Evolutionary conservation across 2,329 filamentous ascomycete species (phyloP).

Genomic region (Beauveria rudraprayagi): DNA sequence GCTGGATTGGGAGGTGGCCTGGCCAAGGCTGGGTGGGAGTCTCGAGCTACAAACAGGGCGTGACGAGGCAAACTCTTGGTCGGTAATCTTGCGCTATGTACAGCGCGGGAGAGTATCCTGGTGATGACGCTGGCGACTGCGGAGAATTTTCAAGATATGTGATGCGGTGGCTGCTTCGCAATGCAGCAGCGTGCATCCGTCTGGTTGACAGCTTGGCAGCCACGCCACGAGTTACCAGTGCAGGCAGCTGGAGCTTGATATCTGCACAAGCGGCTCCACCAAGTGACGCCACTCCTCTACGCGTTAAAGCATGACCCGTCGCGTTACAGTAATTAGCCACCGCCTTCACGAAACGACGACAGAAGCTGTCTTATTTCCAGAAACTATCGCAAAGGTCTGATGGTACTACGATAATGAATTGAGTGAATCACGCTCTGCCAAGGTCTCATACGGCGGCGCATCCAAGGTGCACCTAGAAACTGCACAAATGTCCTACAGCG

Average conservation of each 20-base stretch:
- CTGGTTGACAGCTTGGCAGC: background rate
- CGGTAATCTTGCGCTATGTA: background rate
- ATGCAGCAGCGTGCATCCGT: background rate
- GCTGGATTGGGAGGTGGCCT: background rate
- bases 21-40: background rate
- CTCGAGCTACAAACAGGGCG: background rate
- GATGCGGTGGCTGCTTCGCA: constrained; percentile 6
- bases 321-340: background rate
- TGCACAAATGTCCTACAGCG: constrained; percentile 8
- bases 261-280: constrained; percentile 1
- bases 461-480: background rate
- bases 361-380: background rate
- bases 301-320: constrained; percentile 1
- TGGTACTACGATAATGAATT: background rate
- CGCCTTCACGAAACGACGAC: background rate
- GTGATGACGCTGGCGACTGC: background rate
- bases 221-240: background rate
- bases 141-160: background rate
- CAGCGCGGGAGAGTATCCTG: background rate
- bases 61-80: background rate
- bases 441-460: background rate
- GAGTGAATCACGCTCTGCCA: no score
- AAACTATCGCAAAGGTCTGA: background rate
- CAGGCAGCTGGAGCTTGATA: constrained; percentile 2
- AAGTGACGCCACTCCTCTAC: constrained; percentile 10